Base-by-base conservation (phyloP, 176 grass and related monocot species). In the Panicum miliaceum region DNA sequence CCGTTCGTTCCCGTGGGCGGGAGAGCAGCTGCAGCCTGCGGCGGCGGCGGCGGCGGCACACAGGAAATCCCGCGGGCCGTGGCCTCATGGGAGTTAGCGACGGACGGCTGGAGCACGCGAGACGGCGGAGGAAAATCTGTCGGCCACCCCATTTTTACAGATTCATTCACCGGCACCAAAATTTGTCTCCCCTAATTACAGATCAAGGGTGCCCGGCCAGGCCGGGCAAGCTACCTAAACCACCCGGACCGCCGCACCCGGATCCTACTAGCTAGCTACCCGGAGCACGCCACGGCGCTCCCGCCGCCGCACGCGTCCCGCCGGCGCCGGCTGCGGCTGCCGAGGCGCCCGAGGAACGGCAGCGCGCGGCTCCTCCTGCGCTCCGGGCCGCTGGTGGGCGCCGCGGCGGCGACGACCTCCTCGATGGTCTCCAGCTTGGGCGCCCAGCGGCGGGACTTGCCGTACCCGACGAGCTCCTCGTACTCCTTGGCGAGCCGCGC, bases 401-500 rank as follows among this genome's bases (percentile, higher is more conserved):
- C 0, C 27, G 65, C 20, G 2, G 12, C 12, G 38, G 1, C 76
- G 2, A 56, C 73, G 1, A 72, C 66, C 35, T 89, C 87, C n/a
- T 85, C 3, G 76, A 94, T 91, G n/a, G 92, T 88, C 79, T 86
- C 92, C 25, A 94, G 79, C 88, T 90, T 94, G 45, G 92, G 92
- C 64, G 73, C 71, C 92, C 92, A 94, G 79, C 84, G 88, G 25
- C 80, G 84, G 35, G 88, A 64, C 82, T 81, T 90, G 79, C 83
- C 4, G 59, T 85, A 87, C 12, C 85, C 82, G 54, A 94, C 92
- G 34, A 98, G 66, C 85, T 87, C 87, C 89, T 86, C 90, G 78
- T 94, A 98, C 54, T 98, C 95, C 78, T 94, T 98, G 85, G 92
- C 87, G 34, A 98, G 86, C 26, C 59, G 76, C n/a, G 77, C 87